phyloP scores from a whole-genome alignment of 495 filamentous ascomycete genomes.

The Neurospora sp. region DNA sequence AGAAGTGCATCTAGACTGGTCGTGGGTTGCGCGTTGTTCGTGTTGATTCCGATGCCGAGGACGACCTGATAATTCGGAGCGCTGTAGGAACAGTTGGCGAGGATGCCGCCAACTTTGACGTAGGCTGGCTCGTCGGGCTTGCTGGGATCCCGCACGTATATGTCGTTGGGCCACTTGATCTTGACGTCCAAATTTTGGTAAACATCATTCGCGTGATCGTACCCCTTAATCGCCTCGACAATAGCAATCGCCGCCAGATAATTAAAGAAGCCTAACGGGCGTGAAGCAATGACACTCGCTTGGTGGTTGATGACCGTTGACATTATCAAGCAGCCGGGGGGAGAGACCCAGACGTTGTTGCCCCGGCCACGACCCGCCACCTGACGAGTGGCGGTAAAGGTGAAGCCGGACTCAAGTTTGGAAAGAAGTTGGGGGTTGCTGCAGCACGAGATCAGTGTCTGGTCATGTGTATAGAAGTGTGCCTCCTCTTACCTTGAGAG shows the following conservation, averaged over 20 bases:
- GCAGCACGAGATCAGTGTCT: constrained; percentile 1
- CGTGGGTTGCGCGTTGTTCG: constrained; percentile 76
- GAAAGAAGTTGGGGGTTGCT: constrained; percentile 73
- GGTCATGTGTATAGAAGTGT: neutral
- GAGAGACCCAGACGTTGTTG: constrained; percentile 90
- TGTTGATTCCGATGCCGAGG: constrained; percentile 82
- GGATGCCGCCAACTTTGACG: constrained; percentile 88
- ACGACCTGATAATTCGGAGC: constrained; percentile 75
- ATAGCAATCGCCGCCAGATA: constrained; percentile 89
- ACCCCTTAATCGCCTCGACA: constrained; percentile 72
- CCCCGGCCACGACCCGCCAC: constrained; percentile 87
- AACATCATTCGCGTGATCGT: constrained; percentile 38
- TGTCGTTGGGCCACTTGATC: constrained; percentile 97
- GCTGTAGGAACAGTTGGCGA: constrained; percentile 78
- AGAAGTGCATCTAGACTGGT: constrained; percentile 73
- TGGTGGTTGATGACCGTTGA: constrained; percentile 78
- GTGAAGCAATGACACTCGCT: constrained; percentile 53
- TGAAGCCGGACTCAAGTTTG: constrained; percentile 71
- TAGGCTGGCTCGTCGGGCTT: constrained; percentile 50
- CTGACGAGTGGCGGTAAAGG: constrained; percentile 84
- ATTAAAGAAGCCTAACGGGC: constrained; percentile 89
- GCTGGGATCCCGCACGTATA: constrained; percentile 71
- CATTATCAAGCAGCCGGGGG: constrained; percentile 76
- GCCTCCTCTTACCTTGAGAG: constrained; percentile 62
- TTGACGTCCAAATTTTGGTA: constrained; percentile 71